Base-by-base conservation (phyloP, 495 filamentous ascomycete species). In the Aspergillus carlsbadensis region DNA sequence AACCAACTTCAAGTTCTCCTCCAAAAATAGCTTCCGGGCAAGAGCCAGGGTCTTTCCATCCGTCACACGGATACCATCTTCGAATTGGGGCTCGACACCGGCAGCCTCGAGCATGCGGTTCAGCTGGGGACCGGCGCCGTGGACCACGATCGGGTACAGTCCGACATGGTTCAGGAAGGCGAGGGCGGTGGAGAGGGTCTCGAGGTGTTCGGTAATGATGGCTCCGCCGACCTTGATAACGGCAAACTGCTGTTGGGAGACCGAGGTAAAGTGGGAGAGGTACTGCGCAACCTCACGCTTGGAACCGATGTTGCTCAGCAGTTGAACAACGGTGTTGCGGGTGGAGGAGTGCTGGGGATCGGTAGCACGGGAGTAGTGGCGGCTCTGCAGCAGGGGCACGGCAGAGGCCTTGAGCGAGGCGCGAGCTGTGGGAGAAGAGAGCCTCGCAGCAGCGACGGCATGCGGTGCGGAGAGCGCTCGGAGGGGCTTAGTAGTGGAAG, bases 211-310 rank as follows among this genome's bases (percentile, higher is more conserved):
- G 56, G 93, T 96, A 63, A 98, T 86, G 64, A 98, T 98, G 48
- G 95, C 94, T 48, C 94, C 94, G 20, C 94, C 94, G 49, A 98
- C 95, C 79, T 98, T 98, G 72, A 98, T 97, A 48, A 98, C 94
- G 62, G 94, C 94, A 72, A 98, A 98, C 66, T 96, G 91, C 79
- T 97, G 93, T 5, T 90, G 96, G 20, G 93, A 95, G 44, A 97
- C 94, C 33, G 92, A 96, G 53, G 87, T 94, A 80, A 98, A 98
- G 68, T 97, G 92, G 46, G 93, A 95, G 50, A 98, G 86, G 76
- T 98, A 98, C 68, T 98, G 95, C 78, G 98, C 90, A 36, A 96
- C 92, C 75, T 98, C 94, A 49, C 94, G 82, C 82, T 96, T 97
- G 45, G 92, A 96, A 41, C 91, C 92, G 64, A 98, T 94, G 69